These are phyloP conservation scores for Candida sphagnicola DNA, from an alignment of 805 yeast species.

Conservation along the genomic window DNA sequence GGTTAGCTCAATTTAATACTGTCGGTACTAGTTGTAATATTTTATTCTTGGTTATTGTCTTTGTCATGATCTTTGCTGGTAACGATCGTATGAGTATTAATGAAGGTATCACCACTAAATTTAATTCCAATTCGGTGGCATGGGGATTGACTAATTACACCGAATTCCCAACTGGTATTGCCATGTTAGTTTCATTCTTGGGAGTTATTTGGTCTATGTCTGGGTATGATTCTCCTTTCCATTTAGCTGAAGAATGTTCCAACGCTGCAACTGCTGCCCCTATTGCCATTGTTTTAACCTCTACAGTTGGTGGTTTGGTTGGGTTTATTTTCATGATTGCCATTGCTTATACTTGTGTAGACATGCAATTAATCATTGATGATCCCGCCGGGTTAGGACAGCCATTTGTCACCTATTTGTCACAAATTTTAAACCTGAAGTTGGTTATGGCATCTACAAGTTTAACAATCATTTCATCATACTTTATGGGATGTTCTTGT, in stretches of 20 bases:
- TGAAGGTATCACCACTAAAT: constrained; percentile 31
- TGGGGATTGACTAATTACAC: constrained; percentile 58
- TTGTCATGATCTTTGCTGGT: constrained; percentile 51
- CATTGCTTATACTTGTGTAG: constrained; percentile 57
- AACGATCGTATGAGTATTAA: constrained; percentile 37
- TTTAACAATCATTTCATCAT: constrained; percentile 37
- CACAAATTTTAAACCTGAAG: constrained; percentile 43
- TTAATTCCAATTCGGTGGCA: constrained; percentile 45
- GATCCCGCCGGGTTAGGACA: constrained; percentile 52
- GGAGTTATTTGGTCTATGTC: constrained; percentile 73
- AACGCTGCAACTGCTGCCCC: constrained; percentile 65
- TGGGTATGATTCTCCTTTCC: constrained; percentile 74
- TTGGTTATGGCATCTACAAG: constrained; percentile 34
- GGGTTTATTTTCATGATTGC: constrained; percentile 59
- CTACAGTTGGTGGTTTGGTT: constrained; percentile 49
- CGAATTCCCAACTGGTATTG: constrained; percentile 61
- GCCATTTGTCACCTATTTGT: constrained; percentile 54
- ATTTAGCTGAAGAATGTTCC: constrained; percentile 67
- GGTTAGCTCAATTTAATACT: constrained; percentile 49
- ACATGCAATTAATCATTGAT: constrained; percentile 41
- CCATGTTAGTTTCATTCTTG: constrained; percentile 52
- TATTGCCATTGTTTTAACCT: constrained; percentile 59
- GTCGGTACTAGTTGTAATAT: constrained; percentile 49
- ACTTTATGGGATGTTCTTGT: constrained; percentile 40
- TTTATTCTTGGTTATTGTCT: constrained; percentile 46